Conservation (phyloP, 495 filamentous ascomycete species). For the Halenospora varia region DNA sequence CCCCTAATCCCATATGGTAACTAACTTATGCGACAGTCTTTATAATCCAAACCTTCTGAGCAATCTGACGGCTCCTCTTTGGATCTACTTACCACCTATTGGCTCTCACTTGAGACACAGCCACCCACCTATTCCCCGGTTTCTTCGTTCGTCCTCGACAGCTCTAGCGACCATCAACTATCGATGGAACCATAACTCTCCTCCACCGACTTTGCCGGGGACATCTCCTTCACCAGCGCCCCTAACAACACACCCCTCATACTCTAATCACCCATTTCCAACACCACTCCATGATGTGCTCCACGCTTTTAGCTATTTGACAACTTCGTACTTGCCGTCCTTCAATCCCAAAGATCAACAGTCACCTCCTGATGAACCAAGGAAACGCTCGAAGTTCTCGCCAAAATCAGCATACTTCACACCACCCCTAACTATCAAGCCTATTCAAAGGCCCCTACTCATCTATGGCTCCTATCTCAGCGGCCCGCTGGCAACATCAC, state of each 20-base stretch:
- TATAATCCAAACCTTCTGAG: constrained; percentile 14
- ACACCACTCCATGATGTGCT: constrained; percentile 43
- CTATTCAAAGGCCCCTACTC: constrained; percentile 28
- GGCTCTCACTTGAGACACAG: constrained; percentile 4
- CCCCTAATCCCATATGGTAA: no score
- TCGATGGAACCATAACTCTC: constrained; percentile 21
- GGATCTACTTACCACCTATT: constrained; percentile 22
- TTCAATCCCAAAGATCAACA: background rate
- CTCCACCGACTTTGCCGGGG: background rate
- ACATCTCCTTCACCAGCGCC: constrained; percentile 12
- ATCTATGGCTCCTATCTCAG: constrained; percentile 48
- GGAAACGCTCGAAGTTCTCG: background rate
- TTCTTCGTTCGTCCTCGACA: constrained; percentile 2
- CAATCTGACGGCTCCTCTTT: constrained; percentile 4
- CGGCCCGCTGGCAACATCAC: constrained; percentile 41
- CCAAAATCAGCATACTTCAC: constrained; percentile 25
- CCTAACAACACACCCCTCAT: constrained; percentile 2
- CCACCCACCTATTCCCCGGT: constrained; percentile 10
- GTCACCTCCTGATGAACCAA: background rate
- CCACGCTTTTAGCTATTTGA: constrained; percentile 37
- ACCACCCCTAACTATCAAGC: background rate
- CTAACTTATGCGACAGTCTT: constrained; percentile 14
- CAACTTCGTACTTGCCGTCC: background rate
- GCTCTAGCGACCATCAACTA: constrained; percentile 23
- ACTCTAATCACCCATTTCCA: constrained; percentile 28